These are phyloP conservation scores for Onygenales sp. DNA, from an alignment of 2,329 filamentous ascomycete species.

Conservation along the genomic window DNA sequence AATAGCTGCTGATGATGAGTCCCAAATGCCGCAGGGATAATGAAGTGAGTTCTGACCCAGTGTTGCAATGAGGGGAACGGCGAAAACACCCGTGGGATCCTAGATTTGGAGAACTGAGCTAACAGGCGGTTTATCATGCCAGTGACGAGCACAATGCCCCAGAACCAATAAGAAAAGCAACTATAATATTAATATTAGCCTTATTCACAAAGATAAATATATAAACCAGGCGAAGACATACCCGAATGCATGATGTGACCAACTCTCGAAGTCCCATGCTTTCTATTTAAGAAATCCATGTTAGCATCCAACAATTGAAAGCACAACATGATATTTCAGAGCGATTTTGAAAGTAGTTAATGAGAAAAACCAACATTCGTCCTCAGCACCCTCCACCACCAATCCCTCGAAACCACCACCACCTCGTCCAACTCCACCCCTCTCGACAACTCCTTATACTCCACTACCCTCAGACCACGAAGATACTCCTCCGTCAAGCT, in stretches of 20 bases:
- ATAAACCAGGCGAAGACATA: conserved; percentile 12
- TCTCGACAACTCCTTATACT: conserved; percentile 20
- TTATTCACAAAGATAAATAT: background rate
- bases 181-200: conserved; percentile 7
- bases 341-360: background rate
- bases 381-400: conserved; percentile 20
- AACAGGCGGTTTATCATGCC: conserved; percentile 25
- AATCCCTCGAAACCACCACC: conserved; percentile 22
- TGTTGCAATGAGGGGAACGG: conserved; percentile 13
- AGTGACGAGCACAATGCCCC: conserved; percentile 26
- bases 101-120: conserved; percentile 10
- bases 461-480: conserved; percentile 22
- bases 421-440: conserved; percentile 14
- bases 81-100: conserved; percentile 1
- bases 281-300: conserved; percentile 13
- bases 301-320: background rate
- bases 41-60: conserved; percentile 30
- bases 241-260: conserved; percentile 30
- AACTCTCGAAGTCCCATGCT: conserved; percentile 23
- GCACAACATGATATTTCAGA: background rate
- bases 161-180: conserved; percentile 30
- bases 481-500: conserved; percentile 25
- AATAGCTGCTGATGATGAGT: conserved; percentile 32
- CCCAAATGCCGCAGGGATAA: conserved; percentile 36
- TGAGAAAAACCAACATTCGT: conserved; percentile 22